Evolutionary conservation across 768 basidiomycete species (phyloP).

Genomic region (Trametes cubensis): DNA sequence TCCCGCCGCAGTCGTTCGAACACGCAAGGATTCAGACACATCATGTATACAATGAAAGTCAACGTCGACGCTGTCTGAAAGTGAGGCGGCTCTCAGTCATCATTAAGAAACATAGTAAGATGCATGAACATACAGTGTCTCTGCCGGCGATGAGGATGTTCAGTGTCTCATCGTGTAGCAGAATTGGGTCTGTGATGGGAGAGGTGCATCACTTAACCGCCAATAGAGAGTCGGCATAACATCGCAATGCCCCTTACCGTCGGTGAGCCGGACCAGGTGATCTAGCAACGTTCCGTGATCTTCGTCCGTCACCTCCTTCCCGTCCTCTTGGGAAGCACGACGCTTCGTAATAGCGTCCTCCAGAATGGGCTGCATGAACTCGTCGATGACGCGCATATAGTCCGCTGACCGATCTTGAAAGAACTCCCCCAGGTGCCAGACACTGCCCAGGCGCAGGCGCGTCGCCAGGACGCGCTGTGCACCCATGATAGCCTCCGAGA

Average conservation of each 20-base stretch:
- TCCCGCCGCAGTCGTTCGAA: conserved; percentile 37
- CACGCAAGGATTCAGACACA: conserved; percentile 36
- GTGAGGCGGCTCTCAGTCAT: neutral
- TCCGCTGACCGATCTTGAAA: conserved; percentile 34
- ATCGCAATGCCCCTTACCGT: conserved; percentile 39
- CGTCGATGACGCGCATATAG: conserved; percentile 43
- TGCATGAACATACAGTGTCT: conserved; percentile 31
- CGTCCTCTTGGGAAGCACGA: conserved; percentile 2
- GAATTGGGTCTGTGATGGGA: conserved; percentile 29
- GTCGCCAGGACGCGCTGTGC: conserved; percentile 36
- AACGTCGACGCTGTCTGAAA: conserved; percentile 36
- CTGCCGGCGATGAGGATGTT: conserved; percentile 41
- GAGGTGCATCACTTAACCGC: neutral
- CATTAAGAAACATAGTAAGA: too few relatives aligned
- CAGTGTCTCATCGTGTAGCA: conserved; percentile 38
- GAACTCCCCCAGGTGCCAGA: conserved; percentile 47
- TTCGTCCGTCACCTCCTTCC: neutral
- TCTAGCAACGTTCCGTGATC: conserved; percentile 47
- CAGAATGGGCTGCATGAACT: conserved; percentile 45
- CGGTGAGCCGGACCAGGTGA: conserved; percentile 41
- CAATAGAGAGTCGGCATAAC: neutral
- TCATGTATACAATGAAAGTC: conserved; percentile 38
- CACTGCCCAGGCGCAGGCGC: conserved; percentile 35
- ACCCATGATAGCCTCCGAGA: conserved; percentile 33
- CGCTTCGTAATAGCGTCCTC: conserved; percentile 30